Base-by-base conservation (phyloP, 2,329 filamentous ascomycete genomes). In the Aureobasidium leucospermi region DNA sequence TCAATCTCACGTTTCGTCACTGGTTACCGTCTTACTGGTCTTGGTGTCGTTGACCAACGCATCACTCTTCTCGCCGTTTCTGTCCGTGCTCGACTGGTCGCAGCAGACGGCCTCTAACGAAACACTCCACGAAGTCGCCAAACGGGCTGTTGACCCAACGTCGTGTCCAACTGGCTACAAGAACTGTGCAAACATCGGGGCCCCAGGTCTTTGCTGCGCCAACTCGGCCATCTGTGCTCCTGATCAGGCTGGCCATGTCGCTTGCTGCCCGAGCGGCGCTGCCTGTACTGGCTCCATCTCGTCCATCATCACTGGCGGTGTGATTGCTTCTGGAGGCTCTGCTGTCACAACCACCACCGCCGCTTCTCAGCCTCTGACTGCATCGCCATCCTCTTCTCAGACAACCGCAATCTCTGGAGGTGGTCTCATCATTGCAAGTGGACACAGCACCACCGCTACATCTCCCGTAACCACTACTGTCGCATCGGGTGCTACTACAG, bases 231-330 rank as follows among this genome's bases (percentile, higher is more conserved):
- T 77, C 60, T 86, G 84, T 72, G 77, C 79, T 43, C 75, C 77
- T 53, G 84, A 86, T 69, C 70, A 71, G 42, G 79, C 77, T 39
- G 77, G 82, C 58, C 76, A 84, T 62, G 79, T 85, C 58, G 84
- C 83, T 28, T 86, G 84, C 74, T 86, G 84, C 71, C 82, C 82
- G 0, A 75, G 71, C 29, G 78, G 80, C 53, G 79, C 79, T 13
- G 78, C 73, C 31, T 86, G 84, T 66, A 85, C 83, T 0, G 84
- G 84, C 2, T 78, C 74, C 8, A 75, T 85, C 9, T 70, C 63
- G 8, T 67, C 67, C 16, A 63, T 69, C 31, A 67, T 70, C 13
- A 71, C 74, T 0, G 70, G 65, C 34, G 70, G 70, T 10, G 68
- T 67, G 9, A 61, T 72, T 42, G 64, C 66, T 41, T 63, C 62